Evolutionary conservation across 1,284 basidiomycete genomes (phyloP).

Genomic region (Austroboletus niveus): DNA sequence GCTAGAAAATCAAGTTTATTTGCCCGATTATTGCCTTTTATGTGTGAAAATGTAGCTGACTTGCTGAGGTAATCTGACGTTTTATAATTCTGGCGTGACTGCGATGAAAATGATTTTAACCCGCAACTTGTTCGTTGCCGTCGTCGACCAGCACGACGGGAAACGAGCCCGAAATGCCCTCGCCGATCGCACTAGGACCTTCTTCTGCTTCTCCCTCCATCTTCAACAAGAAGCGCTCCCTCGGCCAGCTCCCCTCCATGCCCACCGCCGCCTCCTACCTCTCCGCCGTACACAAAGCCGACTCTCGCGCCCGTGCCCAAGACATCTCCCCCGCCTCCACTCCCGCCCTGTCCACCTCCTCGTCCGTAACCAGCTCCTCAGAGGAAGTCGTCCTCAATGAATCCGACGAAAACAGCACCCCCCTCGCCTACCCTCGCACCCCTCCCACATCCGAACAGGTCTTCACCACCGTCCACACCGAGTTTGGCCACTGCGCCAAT

Average conservation of each 20-base stretch:
- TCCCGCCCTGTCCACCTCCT: conserved; percentile 68
- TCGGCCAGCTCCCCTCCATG: conserved; percentile 43
- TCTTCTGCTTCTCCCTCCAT: conserved; percentile 52
- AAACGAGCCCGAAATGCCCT: conserved; percentile 39
- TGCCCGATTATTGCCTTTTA: background rate
- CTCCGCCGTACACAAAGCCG: conserved; percentile 67
- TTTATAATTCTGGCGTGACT: conserved; percentile 26
- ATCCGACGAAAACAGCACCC: conserved; percentile 43
- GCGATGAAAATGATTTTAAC: conserved; percentile 9
- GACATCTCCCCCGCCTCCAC: conserved; percentile 42
- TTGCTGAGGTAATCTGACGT: conserved; percentile 25
- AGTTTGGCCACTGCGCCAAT: conserved; percentile 84
- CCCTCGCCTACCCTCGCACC: conserved; percentile 52
- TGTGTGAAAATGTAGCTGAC: conserved; percentile 2
- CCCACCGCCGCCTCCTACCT: conserved; percentile 69
- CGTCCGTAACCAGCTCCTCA: conserved; percentile 61
- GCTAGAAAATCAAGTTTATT: background rate
- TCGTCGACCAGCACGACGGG: conserved; percentile 5
- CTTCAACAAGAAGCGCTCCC: conserved; percentile 60
- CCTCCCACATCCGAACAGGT: conserved; percentile 77
- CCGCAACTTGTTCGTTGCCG: conserved; percentile 7
- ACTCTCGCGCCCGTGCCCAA: conserved; percentile 51
- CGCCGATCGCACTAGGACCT: conserved; percentile 49
- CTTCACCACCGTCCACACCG: conserved; percentile 75
- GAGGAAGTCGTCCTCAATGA: conserved; percentile 63